Evolutionary conservation across 1,284 basidiomycete genomes (phyloP).

Genomic region (Vanrija humicola): DNA sequence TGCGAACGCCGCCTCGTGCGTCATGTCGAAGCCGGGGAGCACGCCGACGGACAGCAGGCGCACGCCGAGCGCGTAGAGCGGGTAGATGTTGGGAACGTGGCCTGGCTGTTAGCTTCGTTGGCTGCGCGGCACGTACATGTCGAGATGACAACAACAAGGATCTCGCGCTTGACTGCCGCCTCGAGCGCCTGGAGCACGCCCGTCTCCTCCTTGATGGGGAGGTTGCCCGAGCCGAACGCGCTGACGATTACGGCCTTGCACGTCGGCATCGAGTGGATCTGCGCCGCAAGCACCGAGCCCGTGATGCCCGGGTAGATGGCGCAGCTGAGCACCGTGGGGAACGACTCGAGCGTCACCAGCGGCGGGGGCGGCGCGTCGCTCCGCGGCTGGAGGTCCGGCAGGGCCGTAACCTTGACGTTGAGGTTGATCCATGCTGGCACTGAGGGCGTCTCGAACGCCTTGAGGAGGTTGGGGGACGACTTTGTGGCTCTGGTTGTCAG

Average conservation of each 20-base stretch:
- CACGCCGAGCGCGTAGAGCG: conserved; percentile 43
- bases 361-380: conserved; percentile 20
- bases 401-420: conserved; percentile 41
- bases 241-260: conserved; percentile 43
- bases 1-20: conserved; percentile 47
- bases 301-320: conserved; percentile 41
- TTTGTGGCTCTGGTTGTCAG: conserved; percentile 31
- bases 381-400: conserved; percentile 19
- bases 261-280: conserved; percentile 39
- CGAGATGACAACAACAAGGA: conserved; percentile 45
- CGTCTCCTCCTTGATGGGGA: conserved; percentile 35
- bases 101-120: conserved; percentile 14
- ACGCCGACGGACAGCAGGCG: conserved; percentile 39
- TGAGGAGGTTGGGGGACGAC: conserved; percentile 38
- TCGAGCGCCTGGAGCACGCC: conserved; percentile 36
- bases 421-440: conserved; percentile 38
- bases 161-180: conserved; percentile 37
- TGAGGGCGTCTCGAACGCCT: conserved; percentile 41
- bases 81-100: conserved; percentile 44
- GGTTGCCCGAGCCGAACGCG: conserved; percentile 42
- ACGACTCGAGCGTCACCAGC: conserved; percentile 29
- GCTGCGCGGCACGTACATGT: conserved; percentile 28
- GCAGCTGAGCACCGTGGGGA: conserved; percentile 32
- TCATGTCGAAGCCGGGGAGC: conserved; percentile 44
- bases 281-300: conserved; percentile 38